These are phyloP conservation scores for Coniella lustricola DNA, from an alignment of 2,329 filamentous ascomycete genomes.

Conservation along the genomic window DNA sequence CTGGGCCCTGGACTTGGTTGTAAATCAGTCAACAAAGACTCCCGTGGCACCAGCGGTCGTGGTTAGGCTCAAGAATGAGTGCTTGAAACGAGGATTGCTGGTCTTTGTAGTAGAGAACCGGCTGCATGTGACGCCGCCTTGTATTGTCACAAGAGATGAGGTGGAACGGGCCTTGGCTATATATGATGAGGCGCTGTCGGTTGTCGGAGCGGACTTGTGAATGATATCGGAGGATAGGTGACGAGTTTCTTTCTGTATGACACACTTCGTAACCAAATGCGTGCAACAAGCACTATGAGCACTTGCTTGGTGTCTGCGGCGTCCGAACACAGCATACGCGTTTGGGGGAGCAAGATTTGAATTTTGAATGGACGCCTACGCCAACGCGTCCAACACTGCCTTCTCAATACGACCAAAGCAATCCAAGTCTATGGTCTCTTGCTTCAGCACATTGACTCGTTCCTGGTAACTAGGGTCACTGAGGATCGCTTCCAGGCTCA, in stretches of 20 bases:
- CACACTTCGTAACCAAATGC: no score
- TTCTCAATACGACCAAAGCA: conserved; percentile 25
- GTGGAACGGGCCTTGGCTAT: conserved; percentile 13
- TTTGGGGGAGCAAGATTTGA: no score
- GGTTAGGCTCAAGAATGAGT: conserved; percentile 11
- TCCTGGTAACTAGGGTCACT: conserved; percentile 17
- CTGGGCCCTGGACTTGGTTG: conserved; percentile 15
- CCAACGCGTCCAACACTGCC: conserved; percentile 5
- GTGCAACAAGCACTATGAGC: no score
- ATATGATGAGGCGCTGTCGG: conserved; percentile 10
- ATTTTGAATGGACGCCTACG: no score
- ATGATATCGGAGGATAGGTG: not conserved
- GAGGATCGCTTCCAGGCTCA: conserved; percentile 25
- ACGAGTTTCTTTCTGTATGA: no score
- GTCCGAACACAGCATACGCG: no score
- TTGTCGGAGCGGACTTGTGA: conserved; percentile 5
- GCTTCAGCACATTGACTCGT: conserved; percentile 21
- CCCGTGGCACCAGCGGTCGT: conserved; percentile 6
- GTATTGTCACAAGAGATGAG: conserved; percentile 9
- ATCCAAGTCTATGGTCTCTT: conserved; percentile 24
- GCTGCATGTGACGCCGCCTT: conserved; percentile 10
- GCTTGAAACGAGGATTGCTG: conserved; percentile 7
- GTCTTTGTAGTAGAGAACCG: conserved; percentile 15
- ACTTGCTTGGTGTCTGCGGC: no score
- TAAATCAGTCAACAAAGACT: conserved; percentile 8